These are phyloP conservation scores for Medicago lupulina DNA, from an alignment of 306 rosid species.

Conservation along the genomic window DNA sequence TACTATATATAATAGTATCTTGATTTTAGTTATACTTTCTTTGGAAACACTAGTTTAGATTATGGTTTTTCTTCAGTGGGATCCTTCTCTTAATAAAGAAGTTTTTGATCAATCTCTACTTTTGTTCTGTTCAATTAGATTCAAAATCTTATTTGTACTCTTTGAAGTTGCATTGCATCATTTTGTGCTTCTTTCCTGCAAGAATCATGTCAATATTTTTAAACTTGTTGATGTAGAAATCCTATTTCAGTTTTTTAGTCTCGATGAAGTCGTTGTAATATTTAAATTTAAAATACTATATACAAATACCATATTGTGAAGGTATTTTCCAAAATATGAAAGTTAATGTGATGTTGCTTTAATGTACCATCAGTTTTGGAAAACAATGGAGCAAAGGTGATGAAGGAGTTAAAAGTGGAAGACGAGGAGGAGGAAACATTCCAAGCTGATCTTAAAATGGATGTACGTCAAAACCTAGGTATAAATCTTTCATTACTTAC, in stretches of 20 bases:
- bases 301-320: constrained; percentile 33
- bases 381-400: constrained; percentile 58
- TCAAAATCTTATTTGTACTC: constrained; percentile 16
- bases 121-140: constrained; percentile 28
- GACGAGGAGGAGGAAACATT: constrained; percentile 91
- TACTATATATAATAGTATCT: too few species aligned
- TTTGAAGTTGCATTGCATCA: constrained; percentile 33
- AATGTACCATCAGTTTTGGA: constrained; percentile 46
- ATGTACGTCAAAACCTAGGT: constrained; percentile 95
- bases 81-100: background rate
- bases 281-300: background rate
- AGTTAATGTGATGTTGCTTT: constrained; percentile 37
- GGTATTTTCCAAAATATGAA: constrained; percentile 37
- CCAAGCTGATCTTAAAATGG: constrained; percentile 90
- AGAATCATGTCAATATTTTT: constrained; percentile 36
- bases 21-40: constrained; percentile 11
- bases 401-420: constrained; percentile 62
- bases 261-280: constrained; percentile 3
- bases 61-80: background rate
- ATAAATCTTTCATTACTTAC: constrained; percentile 35
- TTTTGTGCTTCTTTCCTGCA: constrained; percentile 14
- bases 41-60: constrained; percentile 1
- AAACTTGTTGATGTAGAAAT: constrained; percentile 4
- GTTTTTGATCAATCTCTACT: constrained; percentile 19
- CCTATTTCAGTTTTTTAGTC: constrained; percentile 28